Evolutionary conservation across 2,329 filamentous ascomycete genomes (phyloP), one percentile per base, ranked within the genome.

Genomic region (Xylariaceae sp.): DNA sequence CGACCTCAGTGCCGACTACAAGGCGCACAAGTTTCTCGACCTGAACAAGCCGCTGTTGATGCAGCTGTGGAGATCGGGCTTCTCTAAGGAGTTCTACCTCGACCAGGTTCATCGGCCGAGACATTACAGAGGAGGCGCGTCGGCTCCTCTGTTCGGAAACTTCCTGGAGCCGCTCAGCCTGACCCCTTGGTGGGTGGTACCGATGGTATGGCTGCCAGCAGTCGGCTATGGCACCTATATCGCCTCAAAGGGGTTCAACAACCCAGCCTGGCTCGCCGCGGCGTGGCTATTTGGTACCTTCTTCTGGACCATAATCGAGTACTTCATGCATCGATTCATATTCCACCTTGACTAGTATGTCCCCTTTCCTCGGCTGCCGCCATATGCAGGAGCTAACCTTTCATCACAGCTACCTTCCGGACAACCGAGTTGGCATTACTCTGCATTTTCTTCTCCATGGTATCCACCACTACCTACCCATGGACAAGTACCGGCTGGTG

Each of bases 401-500:
- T 8, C 9, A 17, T 27, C 12, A 15, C 43, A 93, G 86, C 30
- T 86, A 79, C 54, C 80, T 98, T 9, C 92, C 92, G 1, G 86
- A 98, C 57, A 94, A 96, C 58, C 75, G 87, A 35, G 80, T 85
- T n/a, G 82, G 75, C 44, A 68, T 98, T 38, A 94, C 87, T 0
- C 49, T 82, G 14, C 92, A 98, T 59, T 98, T 98, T 64, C 65
- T 95, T 25, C 83, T 98, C 17, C 92, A 98, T 52, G 92, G 92
- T 43, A 86, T 98, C 43, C 92, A 98, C 56, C 92, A 98, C 62
- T 98, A 96, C 61, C 75, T 98, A 4, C 92, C 92, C n/a, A 96
- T 98, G 92, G 92, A 98, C 65, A 90, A 82, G 55, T 90, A 94
- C 52, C 81, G 92, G 40, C 80, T 98, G 8, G 92, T 98, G 45